Conservation (phyloP, 1,139 yeast genomes). For the Pichia sp. region DNA sequence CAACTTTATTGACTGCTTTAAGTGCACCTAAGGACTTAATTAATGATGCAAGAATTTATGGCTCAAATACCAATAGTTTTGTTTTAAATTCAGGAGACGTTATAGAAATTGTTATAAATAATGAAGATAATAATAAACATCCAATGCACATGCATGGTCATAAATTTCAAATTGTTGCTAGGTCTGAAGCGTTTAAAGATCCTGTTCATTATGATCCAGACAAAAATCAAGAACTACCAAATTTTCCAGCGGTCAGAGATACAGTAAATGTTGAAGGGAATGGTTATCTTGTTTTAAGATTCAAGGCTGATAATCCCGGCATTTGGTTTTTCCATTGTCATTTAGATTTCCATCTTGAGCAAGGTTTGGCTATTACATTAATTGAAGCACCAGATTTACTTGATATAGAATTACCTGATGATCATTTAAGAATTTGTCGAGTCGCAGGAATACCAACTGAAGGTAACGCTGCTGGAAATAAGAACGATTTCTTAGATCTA, state of each 20-base stretch:
- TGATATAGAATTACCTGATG: constrained; percentile 33
- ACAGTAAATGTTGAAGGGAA: constrained; percentile 58
- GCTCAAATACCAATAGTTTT: constrained; percentile 59
- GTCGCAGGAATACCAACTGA: constrained; percentile 36
- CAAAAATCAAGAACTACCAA: constrained; percentile 42
- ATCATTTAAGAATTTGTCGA: constrained; percentile 44
- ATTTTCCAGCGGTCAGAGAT: constrained; percentile 58
- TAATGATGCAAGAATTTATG: constrained; percentile 48
- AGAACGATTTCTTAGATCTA: constrained; percentile 46
- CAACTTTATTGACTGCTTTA: constrained; percentile 54
- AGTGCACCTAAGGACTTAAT: constrained; percentile 45
- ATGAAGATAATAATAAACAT: constrained; percentile 68
- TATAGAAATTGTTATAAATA: constrained; percentile 63
- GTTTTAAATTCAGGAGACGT: constrained; percentile 56
- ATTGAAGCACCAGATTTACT: constrained; percentile 58
- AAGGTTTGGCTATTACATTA: constrained; percentile 64
- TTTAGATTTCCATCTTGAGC: constrained; percentile 75
- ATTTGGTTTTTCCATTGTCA: constrained; percentile 83
- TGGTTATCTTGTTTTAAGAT: constrained; percentile 60
- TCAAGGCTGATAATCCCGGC: constrained; percentile 74
- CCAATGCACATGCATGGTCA: constrained; percentile 85
- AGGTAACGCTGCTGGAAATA: constrained; percentile 72
- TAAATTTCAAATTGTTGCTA: constrained; percentile 58
- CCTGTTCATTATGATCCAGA: constrained; percentile 45
- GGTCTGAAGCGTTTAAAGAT: constrained; percentile 48